Base-by-base conservation (phyloP, 176 grass and related monocot genomes). In the Oryza officinalis region DNA sequence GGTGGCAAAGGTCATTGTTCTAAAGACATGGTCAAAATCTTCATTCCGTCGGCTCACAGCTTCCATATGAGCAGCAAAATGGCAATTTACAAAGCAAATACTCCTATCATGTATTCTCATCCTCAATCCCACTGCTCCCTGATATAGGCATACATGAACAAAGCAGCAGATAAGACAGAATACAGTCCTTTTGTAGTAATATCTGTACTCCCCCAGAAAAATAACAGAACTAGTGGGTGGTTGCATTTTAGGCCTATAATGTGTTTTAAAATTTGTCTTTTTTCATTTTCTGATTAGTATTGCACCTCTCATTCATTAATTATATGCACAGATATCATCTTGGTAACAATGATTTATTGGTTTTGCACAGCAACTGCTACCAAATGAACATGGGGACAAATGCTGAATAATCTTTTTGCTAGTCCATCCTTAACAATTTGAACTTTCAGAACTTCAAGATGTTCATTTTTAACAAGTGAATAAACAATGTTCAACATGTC, bases 61-160 rank as follows among this genome's bases (percentile, higher is more conserved):
- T 80, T 98, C 96, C 89, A 95, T 86, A 86, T 98, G 96, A 69
- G 92, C 91, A 95, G 96, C 92, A 52, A 98, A 92, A 84, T 98
- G 96, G 79, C 96, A 98, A 76, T 98, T 98, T 88, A 95, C 81
- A 92, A 98, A 98, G 82, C 92, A 93, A 77, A 95, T 77, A 65
- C 72, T 91, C 80, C 77, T 80, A 81, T 79, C 87, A 72, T 90
- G 89, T 91, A 98, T 93, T 92, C 89, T 91, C 91, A 95, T 90
- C 89, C 93, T 90, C 68, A 98, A 85, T 54, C 89, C 91, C 68
- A 98, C 96, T 82, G 90, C 93, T 85, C 96, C 96, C 96, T 98
- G 47, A 35, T 50, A 82, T 78, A 85, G 71, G 30, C 67, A 81
- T 28, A 65, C 69, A 91, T 73, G n/a, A 32, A 72, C 54, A 65